Conservation (phyloP, 148 eudicot genomes). For the Chenopodium suecicum region DNA sequence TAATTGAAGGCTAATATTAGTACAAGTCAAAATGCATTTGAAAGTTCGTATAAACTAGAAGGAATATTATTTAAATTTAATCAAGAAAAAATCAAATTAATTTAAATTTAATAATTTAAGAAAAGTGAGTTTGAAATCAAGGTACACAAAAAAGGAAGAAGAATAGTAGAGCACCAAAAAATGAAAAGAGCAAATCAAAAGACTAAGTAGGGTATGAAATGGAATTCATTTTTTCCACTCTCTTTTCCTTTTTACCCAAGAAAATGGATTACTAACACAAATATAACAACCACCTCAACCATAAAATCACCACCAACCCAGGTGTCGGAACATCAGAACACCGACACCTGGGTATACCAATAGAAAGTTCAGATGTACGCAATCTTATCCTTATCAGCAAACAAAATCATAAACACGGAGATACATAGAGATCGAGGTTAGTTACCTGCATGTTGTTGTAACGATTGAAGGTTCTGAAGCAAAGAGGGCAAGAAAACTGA, state of each 20-base stretch:
- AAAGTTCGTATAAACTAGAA: background rate
- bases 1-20: slow-evolving; percentile 11
- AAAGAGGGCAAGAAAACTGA: slow-evolving; percentile 91
- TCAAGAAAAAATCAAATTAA: too few relatives aligned
- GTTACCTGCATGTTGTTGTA: slow-evolving; percentile 95
- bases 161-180: background rate
- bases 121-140: slow-evolving; percentile 48
- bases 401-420: background rate
- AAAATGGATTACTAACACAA: background rate
- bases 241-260: background rate
- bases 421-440: slow-evolving; percentile 13
- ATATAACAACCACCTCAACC: background rate
- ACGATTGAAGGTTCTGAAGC: slow-evolving; percentile 90
- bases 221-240: background rate
- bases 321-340: background rate
- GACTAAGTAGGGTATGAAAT: slow-evolving; percentile 5
- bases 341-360: background rate
- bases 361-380: background rate
- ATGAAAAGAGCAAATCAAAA: background rate
- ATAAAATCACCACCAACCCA: too few relatives aligned
- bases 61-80: too few relatives aligned
- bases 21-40: slow-evolving; percentile 21
- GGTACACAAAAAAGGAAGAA: slow-evolving; percentile 27
- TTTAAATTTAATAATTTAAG: slow-evolving; percentile 3
- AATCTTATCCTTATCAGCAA: background rate